Conservation (phyloP, 2,329 filamentous ascomycete species). For the Diplodia scrobiculata region DNA sequence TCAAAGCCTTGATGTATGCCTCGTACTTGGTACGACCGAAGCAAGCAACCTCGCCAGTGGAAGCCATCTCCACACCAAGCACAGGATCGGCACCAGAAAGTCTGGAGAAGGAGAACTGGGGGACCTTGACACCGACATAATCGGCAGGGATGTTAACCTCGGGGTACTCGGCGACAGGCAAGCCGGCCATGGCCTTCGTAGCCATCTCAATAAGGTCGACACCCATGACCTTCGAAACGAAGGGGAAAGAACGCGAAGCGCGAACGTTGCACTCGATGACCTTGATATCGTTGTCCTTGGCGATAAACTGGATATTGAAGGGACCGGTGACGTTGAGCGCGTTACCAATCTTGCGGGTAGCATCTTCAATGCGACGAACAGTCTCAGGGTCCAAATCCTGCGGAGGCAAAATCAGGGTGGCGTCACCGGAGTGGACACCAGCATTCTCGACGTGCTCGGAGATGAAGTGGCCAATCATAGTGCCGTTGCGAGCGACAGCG, state of each 20-base stretch:
- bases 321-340: conserved; percentile 95
- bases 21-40: conserved; percentile 97
- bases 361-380: conserved; percentile 87
- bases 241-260: conserved; percentile 94
- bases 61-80: conserved; percentile 97
- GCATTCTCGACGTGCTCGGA: conserved; percentile 99
- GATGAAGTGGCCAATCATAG: conserved; percentile 91
- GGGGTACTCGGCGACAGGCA: conserved; percentile 81
- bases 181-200: conserved; percentile 90
- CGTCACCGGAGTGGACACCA: conserved; percentile 96
- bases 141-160: conserved; percentile 71
- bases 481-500: conserved; percentile 86
- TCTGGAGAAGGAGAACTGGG: conserved; percentile 98
- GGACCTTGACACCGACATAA: conserved; percentile 95
- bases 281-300: conserved; percentile 99
- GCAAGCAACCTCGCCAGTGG: conserved; percentile 95
- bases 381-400: conserved; percentile 90
- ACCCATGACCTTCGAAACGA: conserved; percentile 98
- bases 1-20: conserved; percentile 92
- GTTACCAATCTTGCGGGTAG: conserved; percentile 89
- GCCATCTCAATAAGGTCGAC: conserved; percentile 98
- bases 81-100: conserved; percentile 95
- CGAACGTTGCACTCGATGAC: conserved; percentile 99
- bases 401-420: conserved; percentile 89
- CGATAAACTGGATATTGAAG: conserved; percentile 99